Evolutionary conservation across 176 grass and related monocot genomes (phyloP), one percentile per base, ranked within the genome.

Genomic region (Typha latifolia): DNA sequence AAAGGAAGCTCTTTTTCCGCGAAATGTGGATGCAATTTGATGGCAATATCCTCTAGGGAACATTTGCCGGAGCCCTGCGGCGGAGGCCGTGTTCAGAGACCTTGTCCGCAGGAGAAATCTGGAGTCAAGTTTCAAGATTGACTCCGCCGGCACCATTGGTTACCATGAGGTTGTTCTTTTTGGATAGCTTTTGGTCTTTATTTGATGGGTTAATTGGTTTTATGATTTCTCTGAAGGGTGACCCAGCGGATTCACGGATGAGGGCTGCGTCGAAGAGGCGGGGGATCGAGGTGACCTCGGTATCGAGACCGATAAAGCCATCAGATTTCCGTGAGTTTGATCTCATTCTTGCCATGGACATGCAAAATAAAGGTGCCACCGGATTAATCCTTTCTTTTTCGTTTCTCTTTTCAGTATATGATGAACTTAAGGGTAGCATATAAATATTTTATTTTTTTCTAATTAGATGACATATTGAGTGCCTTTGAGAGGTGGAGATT

Each of bases 261-360:
- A 91, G 69, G 81, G 61, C 85, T 29, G 80, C 93, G 63, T 82
- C 93, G 3, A 91, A 86, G 77, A 97, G 77, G 51, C 71, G 85
- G 63, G 93, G 93, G 24, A 80, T 92, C 50, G 85, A 97, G 49
- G 93, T 97, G 69, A 97, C 85, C 11, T 97, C 93, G 5, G 91
- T 91, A 63, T 97, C 93, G 12, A 84, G 93, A 59, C 88, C 93
- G 12, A 80, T 89, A 4, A 86, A 32, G 7, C 93, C 93, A 24
- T 89, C 93, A 3, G 93, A 97, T 79, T 97, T 97, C 69, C 75
- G 63, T 64, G 85, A 89, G 29, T 97, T 91, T 4, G 85, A 97
- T 78, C 85, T 97, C 72, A 91, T 97, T 64, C 83, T 97, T 72
- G 88, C 88, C 29, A 97, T 92, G 93, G 93, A 92, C 67, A 91